Base-by-base conservation (phyloP, 139 green algal species). In the Haematococcus sp. region DNA sequence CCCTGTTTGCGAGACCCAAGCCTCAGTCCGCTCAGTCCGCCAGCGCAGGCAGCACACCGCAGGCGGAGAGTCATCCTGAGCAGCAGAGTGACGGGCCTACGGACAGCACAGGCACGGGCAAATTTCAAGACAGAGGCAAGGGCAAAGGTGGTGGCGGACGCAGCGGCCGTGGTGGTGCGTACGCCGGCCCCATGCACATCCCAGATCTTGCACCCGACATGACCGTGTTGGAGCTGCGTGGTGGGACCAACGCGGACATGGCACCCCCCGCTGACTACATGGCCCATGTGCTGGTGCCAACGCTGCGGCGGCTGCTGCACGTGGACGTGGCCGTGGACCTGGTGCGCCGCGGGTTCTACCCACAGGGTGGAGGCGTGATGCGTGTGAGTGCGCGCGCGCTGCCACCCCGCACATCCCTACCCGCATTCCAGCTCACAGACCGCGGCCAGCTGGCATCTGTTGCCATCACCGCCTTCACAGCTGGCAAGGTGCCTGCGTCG, bases 221-320 rank as follows among this genome's bases (percentile, higher is more conserved):
- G 54, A 27, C 22, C 54, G 54, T 61, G 3, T 58, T 95, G 43
- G 72, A 82, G 32, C 83, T 96, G 46, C 75, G 71, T 0, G 91
- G 90, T 1, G 92, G 92, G 49, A 97, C 92, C 1, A 91, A 97
- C 69, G 92, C 89, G 0, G 56, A 82, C 32, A 85, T 93, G 71
- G 92, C 92, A 1, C 92, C 92, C 0, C 90, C 92, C 5, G 78
- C 84, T 0, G 84, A 73, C 69, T 96, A 97, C 81, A 61, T 91
- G 49, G 69, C 84, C 55, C 81, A 93, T 16, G 88, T 96, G 31
- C 78, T 97, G 71, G 71, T 84, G 55, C 92, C 92, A 11, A 79
- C 76, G 30, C 83, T 96, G 35, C 51, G 63, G 15, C 54, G 61
- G 20, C 71, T 81, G n/a, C 73, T 91, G 35, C 82, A 81, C 4